phyloP scores from a whole-genome alignment of 2,329 filamentous ascomycete genomes.

The Talaromyces sp. region DNA sequence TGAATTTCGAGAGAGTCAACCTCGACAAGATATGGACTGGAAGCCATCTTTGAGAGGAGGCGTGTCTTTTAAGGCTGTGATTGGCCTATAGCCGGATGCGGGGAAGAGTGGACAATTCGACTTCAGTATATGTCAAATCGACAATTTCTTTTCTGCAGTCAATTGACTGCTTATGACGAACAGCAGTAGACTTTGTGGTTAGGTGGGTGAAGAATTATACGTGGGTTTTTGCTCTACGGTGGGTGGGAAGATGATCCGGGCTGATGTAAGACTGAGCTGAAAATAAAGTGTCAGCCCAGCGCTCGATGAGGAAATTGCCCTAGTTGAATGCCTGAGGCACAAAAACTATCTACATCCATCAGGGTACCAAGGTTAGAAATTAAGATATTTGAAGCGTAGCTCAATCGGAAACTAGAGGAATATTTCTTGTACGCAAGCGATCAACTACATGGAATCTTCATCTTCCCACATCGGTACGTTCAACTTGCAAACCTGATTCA shows the following conservation, averaged over 20 bases:
- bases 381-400: too few species aligned
- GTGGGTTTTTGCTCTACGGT: not conserved
- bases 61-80: not conserved
- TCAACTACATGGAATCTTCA: too few species aligned
- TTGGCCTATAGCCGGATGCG: not conserved
- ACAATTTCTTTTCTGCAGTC: not conserved
- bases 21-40: conserved; percentile 29
- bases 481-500: too few species aligned
- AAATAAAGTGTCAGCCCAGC: not conserved
- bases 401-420: too few species aligned
- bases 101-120: not conserved
- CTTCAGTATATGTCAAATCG: not conserved
- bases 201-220: too few species aligned
- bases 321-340: not conserved
- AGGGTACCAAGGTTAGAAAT: too few species aligned
- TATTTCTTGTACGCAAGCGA: too few species aligned
- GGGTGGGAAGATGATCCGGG: not conserved
- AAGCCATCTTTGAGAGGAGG: not conserved
- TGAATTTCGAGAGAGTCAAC: conserved; percentile 49
- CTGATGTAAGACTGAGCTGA: not conserved
- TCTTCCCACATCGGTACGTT: too few species aligned
- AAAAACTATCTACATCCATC: too few species aligned
- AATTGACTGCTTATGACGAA: too few species aligned
- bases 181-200: too few species aligned
- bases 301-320: not conserved